These are phyloP conservation scores for Pichia thaimueangensis DNA, from an alignment of 805 yeast genomes.

Conservation along the genomic window DNA sequence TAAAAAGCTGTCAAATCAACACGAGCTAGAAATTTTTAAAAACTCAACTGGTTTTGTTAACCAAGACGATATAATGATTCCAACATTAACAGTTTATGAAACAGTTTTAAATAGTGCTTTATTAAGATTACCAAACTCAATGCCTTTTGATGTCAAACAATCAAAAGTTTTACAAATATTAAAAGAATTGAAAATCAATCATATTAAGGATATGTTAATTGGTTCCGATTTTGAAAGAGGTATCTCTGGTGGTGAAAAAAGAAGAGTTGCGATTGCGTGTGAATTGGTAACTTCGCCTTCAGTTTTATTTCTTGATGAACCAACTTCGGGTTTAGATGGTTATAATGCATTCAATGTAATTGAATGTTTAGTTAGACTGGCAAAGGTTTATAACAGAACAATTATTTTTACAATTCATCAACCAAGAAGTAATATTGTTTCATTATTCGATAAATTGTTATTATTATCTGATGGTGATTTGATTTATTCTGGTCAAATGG, in stretches of 20 bases:
- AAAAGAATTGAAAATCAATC: constrained; percentile 74
- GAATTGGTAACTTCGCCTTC: constrained; percentile 87
- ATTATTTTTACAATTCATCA: constrained; percentile 93
- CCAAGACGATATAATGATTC: constrained; percentile 85
- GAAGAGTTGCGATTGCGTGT: constrained; percentile 90
- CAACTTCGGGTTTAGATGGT: constrained; percentile 93
- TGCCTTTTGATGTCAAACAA: constrained; percentile 69
- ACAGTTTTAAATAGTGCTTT: constrained; percentile 90
- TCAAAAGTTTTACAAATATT: constrained; percentile 79
- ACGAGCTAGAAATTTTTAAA: constrained; percentile 41
- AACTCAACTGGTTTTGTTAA: constrained; percentile 89
- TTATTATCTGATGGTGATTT: constrained; percentile 79
- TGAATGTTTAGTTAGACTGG: constrained; percentile 73
- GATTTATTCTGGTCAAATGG: constrained; percentile 83
- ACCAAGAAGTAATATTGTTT: constrained; percentile 92
- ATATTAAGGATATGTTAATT: constrained; percentile 76
- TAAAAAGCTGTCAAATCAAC: constrained; percentile 27
- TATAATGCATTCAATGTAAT: constrained; percentile 89
- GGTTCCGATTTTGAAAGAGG: constrained; percentile 91
- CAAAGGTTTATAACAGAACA: constrained; percentile 78
- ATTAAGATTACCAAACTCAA: constrained; percentile 72
- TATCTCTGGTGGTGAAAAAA: constrained; percentile 87
- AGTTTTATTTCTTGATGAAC: constrained; percentile 79
- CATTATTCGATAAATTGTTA: constrained; percentile 77
- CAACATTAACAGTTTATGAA: constrained; percentile 93